Evolutionary conservation across 2,329 filamentous ascomycete species (phyloP).

Genomic region (Chrysoporthe deuterocubensis): DNA sequence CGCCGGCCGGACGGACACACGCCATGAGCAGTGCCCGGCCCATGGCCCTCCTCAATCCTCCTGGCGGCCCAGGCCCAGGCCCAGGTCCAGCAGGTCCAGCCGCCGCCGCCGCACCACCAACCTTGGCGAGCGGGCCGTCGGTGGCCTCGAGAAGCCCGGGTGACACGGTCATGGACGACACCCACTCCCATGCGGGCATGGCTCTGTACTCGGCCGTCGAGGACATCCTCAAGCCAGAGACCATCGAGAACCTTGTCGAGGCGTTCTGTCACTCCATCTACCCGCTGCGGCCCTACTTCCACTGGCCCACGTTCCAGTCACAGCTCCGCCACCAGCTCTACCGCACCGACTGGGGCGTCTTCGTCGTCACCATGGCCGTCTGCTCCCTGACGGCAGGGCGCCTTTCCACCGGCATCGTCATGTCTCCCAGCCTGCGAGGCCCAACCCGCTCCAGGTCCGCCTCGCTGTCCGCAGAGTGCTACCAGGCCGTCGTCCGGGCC

Average conservation of each 20-base stretch:
- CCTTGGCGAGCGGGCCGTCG: not conserved
- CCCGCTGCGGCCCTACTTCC: conserved; percentile 5
- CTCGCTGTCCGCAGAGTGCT: conserved; percentile 1
- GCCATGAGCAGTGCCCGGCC: not conserved
- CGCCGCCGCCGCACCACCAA: no score
- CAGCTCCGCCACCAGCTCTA: not conserved
- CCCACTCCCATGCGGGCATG: not conserved
- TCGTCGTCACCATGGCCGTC: conserved; percentile 9
- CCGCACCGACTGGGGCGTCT: conserved; percentile 7
- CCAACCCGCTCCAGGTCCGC: not conserved
- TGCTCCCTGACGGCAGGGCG: conserved; percentile 1
- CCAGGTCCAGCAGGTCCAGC: no score
- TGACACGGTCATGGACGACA: not conserved
- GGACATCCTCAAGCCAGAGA: not conserved
- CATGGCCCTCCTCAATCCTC: no score
- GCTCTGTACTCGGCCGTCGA: not conserved
- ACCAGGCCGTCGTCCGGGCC: not conserved
- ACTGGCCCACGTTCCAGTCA: conserved; percentile 5
- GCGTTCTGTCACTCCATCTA: conserved; percentile 3
- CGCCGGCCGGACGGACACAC: not conserved
- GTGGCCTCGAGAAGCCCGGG: not conserved
- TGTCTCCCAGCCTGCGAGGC: not conserved
- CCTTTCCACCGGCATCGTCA: not conserved
- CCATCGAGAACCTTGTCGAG: not conserved
- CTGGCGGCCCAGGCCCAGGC: not conserved